Base-by-base conservation (phyloP, 78 protist genomes). In the Isochrysis galbana region DNA sequence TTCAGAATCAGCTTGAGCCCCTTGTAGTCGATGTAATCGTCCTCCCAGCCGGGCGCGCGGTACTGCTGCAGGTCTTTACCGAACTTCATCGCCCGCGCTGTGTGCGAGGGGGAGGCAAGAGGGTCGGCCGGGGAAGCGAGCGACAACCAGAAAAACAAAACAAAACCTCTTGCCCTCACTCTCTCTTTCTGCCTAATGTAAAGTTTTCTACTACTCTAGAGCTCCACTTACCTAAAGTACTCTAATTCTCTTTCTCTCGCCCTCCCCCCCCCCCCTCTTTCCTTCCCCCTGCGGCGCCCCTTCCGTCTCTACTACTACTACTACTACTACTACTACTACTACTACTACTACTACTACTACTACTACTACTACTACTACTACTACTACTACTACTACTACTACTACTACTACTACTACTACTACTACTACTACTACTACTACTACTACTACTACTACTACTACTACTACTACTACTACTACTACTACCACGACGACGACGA, bases 31-130 rank as follows among this genome's bases (percentile, higher is more conserved):
- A 80, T 80, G 88, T 80, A 80, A 14, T 44, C 55, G 39, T 80
- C 88, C 88, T 80, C 88, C 88, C 88, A 80, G 41, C 55, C 88
- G 41, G 88, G 41, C 23, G 5, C 21, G 44, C 3, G 2, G 88
- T 80, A 80, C 88, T 44, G 51, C 88, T 80, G 42, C 42, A 80
- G 88, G n/a, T 80, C 88, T 38, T 80, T 42, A 4, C 38, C 55
- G 38, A 80, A 80, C 88, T 80, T 80, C 84, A 77, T 77, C n/a
- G n/a, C n/a, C n/a, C 67, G n/a, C n/a, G n/a, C n/a, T n/a, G 67
- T 54, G 32, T 22, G 67, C 67, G 32, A 54, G 32, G 67, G 21
- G 67, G 32, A 54, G 67, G 67, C 67, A 54, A 14, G 67, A 54
- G 14, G 67, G 32, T 54, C 32, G 67, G 67, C n/a, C n/a, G n/a